Base-by-base conservation (phyloP, 2,329 filamentous ascomycete species). In the Xylariaceae sp. region DNA sequence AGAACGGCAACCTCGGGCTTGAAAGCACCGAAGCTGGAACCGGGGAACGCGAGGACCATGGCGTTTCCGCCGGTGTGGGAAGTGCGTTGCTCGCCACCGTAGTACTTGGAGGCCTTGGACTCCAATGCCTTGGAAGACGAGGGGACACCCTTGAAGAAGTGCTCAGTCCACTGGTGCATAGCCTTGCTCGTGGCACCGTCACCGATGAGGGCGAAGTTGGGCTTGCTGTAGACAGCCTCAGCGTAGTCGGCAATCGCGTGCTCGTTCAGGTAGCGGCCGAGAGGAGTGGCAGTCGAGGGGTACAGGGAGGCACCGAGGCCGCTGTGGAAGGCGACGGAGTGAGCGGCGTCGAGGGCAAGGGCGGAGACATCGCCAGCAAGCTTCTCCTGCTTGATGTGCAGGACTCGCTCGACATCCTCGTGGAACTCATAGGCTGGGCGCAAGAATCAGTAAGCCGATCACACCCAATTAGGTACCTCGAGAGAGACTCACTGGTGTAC, bases 1-100 rank as follows among this genome's bases (percentile, higher is more conserved):
- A 99, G 87, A 64, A 99, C 92, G 64, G 88, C 84, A 65, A 91
- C 84, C 78, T 97, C 92, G 58, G 94, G 90, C 82, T 96, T 96
- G 82, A 90, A 91, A 70, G 85, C 86, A 65, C 82, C 81, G 68
- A 88, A 86, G 77, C 90, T 89, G 64, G 91, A 92, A 62, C 93
- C 92, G 59, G 92, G 89, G 88, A 99, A 97, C 64, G 86, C 94
- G 72, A 99, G 85, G 67, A 96, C 89, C 68, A 96, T 75, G 49
- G 92, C 83, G 78, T 96, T 97, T 67, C 90, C 88, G 65, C 81
- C 80, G 61, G 80, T 81, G 75, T 91, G 89, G 65, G 89, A 82
- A 67, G 89, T 89, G 69, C 94, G 90, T 80, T 96, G 90, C 82
- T 99, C 92, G 73, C 94, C 95, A 75, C 94, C 94, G 72, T 86